Evolutionary conservation across 2,329 filamentous ascomycete species (phyloP).

Genomic region (Mollisia scopiformis): DNA sequence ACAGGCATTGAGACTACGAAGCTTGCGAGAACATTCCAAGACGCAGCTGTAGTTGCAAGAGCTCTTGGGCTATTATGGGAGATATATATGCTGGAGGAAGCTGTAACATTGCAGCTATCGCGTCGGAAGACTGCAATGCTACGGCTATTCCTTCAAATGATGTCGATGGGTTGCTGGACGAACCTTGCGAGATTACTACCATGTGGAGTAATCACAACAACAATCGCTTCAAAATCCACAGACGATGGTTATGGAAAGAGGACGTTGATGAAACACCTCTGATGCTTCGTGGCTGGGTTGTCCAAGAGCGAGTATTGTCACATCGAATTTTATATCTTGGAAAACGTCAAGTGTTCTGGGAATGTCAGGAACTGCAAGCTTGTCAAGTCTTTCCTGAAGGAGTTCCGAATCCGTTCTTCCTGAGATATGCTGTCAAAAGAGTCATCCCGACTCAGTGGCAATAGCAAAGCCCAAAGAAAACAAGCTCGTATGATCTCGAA

Average conservation of each 20-base stretch:
- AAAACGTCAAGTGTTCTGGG: background rate
- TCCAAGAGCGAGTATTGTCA: background rate
- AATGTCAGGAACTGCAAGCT: background rate
- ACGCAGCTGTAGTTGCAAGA: background rate
- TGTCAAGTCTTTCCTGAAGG: background rate
- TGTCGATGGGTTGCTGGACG: background rate
- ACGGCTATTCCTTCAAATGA: background rate
- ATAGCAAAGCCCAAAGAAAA: background rate
- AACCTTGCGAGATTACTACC: background rate
- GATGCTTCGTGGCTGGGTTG: background rate
- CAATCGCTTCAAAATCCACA: background rate
- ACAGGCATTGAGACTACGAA: background rate
- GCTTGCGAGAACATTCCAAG: background rate
- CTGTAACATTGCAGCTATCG: slow-evolving; percentile 1
- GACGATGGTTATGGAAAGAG: background rate
- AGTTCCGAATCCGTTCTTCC: background rate
- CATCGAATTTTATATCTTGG: background rate
- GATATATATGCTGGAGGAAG: background rate
- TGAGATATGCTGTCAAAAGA: background rate
- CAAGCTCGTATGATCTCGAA: background rate
- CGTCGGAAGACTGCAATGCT: background rate
- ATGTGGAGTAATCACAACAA: background rate
- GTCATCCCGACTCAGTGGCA: background rate
- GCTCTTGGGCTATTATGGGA: background rate
- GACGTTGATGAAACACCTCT: background rate